These are phyloP conservation scores for Astragalus membranaceus DNA, from an alignment of 306 rosid species.

Conservation along the genomic window DNA sequence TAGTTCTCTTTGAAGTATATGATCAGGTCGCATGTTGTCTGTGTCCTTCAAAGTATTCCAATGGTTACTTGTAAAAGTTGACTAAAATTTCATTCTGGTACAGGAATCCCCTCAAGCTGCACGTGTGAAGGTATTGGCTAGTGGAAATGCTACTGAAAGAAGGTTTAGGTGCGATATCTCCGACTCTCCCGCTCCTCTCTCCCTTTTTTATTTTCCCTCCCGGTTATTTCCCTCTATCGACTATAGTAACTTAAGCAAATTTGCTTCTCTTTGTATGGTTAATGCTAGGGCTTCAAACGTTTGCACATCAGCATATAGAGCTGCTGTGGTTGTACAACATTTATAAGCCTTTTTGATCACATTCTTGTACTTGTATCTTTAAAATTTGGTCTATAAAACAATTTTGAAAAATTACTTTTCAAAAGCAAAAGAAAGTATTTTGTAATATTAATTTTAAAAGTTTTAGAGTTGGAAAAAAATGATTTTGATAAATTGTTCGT, in stretches of 20 bases:
- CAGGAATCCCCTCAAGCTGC: slow-evolving; percentile 99
- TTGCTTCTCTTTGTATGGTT: background rate
- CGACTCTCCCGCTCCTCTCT: background rate
- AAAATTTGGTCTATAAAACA: background rate
- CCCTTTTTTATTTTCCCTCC: no score
- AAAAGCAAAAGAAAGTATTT: background rate
- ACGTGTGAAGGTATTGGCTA: slow-evolving; percentile 94
- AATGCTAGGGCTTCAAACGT: background rate
- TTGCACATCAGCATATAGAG: background rate
- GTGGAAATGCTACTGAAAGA: slow-evolving; percentile 97
- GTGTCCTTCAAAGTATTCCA: background rate
- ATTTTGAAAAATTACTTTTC: background rate
- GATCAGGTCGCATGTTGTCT: background rate
- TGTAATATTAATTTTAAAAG: background rate
- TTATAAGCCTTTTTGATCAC: background rate
- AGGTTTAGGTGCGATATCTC: slow-evolving; percentile 66
- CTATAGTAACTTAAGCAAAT: background rate
- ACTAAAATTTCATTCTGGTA: slow-evolving; percentile 21
- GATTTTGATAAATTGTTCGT: no score
- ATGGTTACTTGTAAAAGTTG: background rate
- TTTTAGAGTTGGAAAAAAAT: background rate
- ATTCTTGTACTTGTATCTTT: background rate
- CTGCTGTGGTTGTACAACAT: slow-evolving; percentile 1
- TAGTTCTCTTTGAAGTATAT: background rate
- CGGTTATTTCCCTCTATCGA: background rate